These are phyloP conservation scores for Myriosclerotinia curreyana DNA, from an alignment of 2,329 filamentous ascomycete species.

Conservation along the genomic window DNA sequence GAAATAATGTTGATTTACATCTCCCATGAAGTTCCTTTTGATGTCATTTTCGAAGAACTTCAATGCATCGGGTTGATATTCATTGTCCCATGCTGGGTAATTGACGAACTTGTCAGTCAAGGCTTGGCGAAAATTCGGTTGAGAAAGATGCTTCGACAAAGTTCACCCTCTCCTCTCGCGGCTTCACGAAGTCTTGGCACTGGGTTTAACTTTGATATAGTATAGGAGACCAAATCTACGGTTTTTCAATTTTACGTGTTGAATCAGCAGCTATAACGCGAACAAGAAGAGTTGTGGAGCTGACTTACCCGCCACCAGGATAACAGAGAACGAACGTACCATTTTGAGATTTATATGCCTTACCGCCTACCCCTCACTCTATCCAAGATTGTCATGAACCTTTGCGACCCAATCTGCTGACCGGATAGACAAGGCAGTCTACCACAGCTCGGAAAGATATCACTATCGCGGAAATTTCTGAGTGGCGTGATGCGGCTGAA, in stretches of 20 bases:
- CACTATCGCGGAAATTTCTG: background rate
- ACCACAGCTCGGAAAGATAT: background rate
- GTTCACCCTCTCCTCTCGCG: conserved; percentile 1
- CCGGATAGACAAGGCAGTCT: background rate
- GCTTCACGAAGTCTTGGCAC: conserved; percentile 8
- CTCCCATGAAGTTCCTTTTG: conserved; percentile 9
- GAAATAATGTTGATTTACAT: background rate
- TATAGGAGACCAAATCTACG: conserved; percentile 8
- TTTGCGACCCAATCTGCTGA: background rate
- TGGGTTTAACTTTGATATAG: conserved; percentile 1
- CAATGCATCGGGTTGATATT: background rate
- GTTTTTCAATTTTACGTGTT: background rate
- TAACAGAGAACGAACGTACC: conserved; percentile 11
- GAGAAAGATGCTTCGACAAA: conserved; percentile 16
- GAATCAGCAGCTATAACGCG: background rate
- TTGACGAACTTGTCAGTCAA: background rate
- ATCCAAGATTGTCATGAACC: background rate
- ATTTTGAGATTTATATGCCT: background rate
- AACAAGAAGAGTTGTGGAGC: background rate
- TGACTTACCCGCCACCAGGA: conserved; percentile 9
- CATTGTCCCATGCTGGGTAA: conserved; percentile 6
- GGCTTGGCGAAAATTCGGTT: conserved; percentile 9
- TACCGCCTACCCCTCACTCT: background rate
- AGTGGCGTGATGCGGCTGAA: background rate
- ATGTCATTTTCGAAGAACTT: conserved; percentile 12